Conservation (phyloP, 345 rosid genomes). For the Citrus medica region DNA sequence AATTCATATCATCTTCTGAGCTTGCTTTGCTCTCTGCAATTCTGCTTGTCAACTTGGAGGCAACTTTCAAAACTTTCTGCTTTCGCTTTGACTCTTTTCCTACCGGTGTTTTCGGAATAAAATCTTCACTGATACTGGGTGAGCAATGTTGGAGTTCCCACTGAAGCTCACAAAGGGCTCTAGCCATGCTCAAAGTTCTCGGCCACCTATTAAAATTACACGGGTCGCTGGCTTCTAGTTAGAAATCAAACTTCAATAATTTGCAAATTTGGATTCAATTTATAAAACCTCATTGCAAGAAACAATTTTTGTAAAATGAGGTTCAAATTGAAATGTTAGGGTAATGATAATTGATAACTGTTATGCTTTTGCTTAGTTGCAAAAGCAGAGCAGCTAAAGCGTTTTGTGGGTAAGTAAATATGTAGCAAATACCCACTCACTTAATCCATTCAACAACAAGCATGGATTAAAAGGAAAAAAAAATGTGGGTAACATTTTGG, state of each 20-base stretch:
- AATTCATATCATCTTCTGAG: background rate
- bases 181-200: slow-evolving; percentile 54
- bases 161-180: slow-evolving; percentile 48
- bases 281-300: background rate
- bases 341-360: too few species aligned
- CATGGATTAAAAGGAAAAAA: too few species aligned
- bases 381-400: too few species aligned
- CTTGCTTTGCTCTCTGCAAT: background rate
- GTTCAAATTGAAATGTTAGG: background rate
- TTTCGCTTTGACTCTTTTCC: slow-evolving; percentile 29
- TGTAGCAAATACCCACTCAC: too few species aligned
- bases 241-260: slow-evolving; percentile 1
- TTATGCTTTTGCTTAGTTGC: too few species aligned
- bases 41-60: slow-evolving; percentile 13
- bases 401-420: too few species aligned
- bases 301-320: background rate
- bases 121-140: background rate
- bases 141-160: slow-evolving; percentile 29
- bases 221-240: background rate
- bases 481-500: too few species aligned
- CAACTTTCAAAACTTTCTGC: slow-evolving; percentile 4
- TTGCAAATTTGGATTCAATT: background rate
- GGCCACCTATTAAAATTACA: slow-evolving; percentile 35
- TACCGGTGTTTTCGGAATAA: slow-evolving; percentile 30
- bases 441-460: too few species aligned